Conservation (phyloP, 2,329 filamentous ascomycete species). For the Ophiostoma australiae region DNA sequence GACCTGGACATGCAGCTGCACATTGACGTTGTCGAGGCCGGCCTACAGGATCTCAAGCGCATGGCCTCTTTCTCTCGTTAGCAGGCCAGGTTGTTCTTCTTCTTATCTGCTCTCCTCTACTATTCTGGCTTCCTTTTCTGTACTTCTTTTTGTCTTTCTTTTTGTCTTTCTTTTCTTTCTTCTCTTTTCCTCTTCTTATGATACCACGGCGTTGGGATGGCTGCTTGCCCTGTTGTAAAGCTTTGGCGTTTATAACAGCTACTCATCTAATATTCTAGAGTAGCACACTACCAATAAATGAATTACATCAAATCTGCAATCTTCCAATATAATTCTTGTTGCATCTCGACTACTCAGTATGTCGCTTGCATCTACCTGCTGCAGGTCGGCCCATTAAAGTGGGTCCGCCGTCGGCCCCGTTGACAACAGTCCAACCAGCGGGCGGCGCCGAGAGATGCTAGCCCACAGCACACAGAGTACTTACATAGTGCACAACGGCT, state of each 20-base stretch:
- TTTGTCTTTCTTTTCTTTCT: background rate
- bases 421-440: conserved; percentile 1
- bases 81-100: background rate
- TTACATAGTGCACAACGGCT: background rate
- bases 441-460: conserved; percentile 3
- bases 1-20: conserved; percentile 22
- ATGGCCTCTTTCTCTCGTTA: background rate
- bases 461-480: background rate
- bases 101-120: background rate
- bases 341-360: background rate
- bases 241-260: background rate
- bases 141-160: background rate
- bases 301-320: background rate
- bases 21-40: conserved; percentile 23
- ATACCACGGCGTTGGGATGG: conserved; percentile 17
- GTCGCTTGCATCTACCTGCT: background rate
- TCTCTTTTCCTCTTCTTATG: background rate
- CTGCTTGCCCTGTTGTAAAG: background rate
- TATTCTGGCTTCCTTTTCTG: background rate
- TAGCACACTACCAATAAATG: background rate
- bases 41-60: conserved; percentile 20
- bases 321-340: background rate
- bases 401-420: background rate
- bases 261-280: background rate
- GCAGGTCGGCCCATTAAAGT: background rate